These are phyloP conservation scores for Lactarius indigo DNA, from an alignment of 768 basidiomycete genomes.

Conservation along the genomic window DNA sequence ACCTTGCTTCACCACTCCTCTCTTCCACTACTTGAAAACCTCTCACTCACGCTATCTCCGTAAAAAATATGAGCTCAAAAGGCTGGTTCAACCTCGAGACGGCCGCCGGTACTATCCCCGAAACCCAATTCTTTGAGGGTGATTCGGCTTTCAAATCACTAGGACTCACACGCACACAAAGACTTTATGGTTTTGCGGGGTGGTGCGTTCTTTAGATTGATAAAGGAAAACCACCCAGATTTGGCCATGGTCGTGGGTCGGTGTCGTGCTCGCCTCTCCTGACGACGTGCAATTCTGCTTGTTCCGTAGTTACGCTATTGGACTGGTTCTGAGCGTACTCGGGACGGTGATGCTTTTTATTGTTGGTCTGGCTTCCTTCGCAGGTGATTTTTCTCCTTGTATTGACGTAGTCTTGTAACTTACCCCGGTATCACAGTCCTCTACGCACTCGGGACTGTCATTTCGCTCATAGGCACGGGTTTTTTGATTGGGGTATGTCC, in stretches of 20 bases:
- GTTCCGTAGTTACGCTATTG: conserved; percentile 57
- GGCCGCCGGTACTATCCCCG: conserved; percentile 58
- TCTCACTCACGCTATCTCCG: not conserved
- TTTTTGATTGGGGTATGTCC: conserved; percentile 82
- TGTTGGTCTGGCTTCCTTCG: conserved; percentile 64
- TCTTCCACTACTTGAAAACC: not conserved
- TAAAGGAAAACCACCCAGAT: not conserved
- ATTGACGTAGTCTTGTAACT: conserved; percentile 6
- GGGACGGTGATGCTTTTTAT: conserved; percentile 77
- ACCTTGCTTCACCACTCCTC: not conserved
- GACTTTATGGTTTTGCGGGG: conserved; percentile 81
- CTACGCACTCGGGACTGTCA: conserved; percentile 75
- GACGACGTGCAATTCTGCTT: not conserved
- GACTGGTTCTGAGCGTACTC: conserved; percentile 77
- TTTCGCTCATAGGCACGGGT: conserved; percentile 84
- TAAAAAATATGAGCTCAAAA: conserved; percentile 49
- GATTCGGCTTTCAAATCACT: conserved; percentile 84
- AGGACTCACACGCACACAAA: conserved; percentile 70
- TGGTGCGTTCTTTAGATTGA: conserved; percentile 53
- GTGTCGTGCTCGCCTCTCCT: not conserved
- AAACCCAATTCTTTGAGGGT: conserved; percentile 82
- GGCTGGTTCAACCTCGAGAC: conserved; percentile 88
- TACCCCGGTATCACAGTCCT: conserved; percentile 48
- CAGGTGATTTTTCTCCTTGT: conserved; percentile 49
- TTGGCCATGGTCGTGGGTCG: not conserved